Evolutionary conservation across 345 rosid species (phyloP), one percentile per base, ranked within the genome.

Genomic region (Corchorus capsularis): DNA sequence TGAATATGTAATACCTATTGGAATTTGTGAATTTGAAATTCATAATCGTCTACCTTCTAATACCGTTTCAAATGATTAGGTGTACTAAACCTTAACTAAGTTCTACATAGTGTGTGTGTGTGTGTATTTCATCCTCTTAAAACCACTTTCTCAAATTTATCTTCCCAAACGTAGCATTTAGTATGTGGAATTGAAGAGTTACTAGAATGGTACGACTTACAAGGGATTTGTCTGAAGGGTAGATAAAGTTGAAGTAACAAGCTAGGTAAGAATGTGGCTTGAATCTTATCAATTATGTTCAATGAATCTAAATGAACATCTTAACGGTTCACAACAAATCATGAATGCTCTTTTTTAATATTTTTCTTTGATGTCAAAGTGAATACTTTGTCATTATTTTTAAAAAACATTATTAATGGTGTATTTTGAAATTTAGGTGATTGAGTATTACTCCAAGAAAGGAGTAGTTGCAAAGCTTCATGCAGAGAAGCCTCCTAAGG

Each of bases 401-500:
- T 4, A 2, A 39, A 37, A 14, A 17, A 71, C 7, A 12, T 62
- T 60, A 2, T n/a, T 60, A 17, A 43, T 20, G 22, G 11, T 41
- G 14, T 50, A 14, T 9, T 68, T 76, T 45, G 64, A 75, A 80
- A 71, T 78, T 80, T 84, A 93, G 99, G 97, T 95, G 10, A 88
- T 93, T 71, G 90, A 86, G 55, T 93, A 95, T 78, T 95, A 95
- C 35, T 85, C 86, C 53, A 86, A 92, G 78, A 93, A 88, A 85
- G 87, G 97, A 19, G 72, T 79, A 72, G 83, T 92, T 47, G 94
- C 87, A 37, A 81, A 93, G 63, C 89, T 95, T 77, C 94, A 79
- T 22, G 99, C 98, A 0, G 97, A 89, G 86, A 95, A 95, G 82
- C 79, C 93, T 20, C 97, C 93, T 0, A 80, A 87, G 79, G 93